phyloP scores from a whole-genome alignment of 2,329 filamentous ascomycete genomes.

The Fusarium foetens region DNA sequence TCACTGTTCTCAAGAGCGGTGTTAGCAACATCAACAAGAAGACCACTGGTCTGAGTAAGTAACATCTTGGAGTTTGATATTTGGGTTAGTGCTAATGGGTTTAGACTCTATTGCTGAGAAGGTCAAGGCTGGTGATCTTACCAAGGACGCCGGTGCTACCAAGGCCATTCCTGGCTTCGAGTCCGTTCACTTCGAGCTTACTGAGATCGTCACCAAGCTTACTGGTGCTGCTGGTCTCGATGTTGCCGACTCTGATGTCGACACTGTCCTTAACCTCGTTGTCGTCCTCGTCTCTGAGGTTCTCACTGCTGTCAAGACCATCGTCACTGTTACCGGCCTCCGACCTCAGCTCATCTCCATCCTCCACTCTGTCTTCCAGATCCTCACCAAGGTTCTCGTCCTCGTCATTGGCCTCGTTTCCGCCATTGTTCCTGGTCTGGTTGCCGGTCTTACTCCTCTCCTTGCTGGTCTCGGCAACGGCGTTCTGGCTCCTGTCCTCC shows the following conservation, averaged over 20 bases:
- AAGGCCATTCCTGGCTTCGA: conserved; percentile 29
- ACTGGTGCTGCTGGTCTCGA: conserved; percentile 34
- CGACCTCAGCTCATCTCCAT: conserved; percentile 39
- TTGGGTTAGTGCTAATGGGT: not conserved
- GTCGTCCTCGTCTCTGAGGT: conserved; percentile 32
- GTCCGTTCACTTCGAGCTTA: conserved; percentile 37
- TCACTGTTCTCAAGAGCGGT: conserved; percentile 9
- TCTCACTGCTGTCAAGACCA: conserved; percentile 38
- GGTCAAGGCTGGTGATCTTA: conserved; percentile 36
- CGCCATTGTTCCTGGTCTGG: conserved; percentile 40
- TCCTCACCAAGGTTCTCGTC: conserved; percentile 41
- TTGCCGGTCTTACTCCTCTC: conserved; percentile 42
- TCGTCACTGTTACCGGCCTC: conserved; percentile 42
- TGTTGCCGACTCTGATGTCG: conserved; percentile 39
- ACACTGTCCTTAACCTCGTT: conserved; percentile 39
- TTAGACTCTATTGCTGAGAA: conserved; percentile 31
- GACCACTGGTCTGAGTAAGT: conserved; percentile 15
- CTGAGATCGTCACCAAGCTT: conserved; percentile 40
- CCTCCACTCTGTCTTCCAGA: conserved; percentile 44
- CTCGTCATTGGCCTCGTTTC: conserved; percentile 40
- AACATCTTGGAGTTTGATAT: not conserved
- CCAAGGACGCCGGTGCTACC: conserved; percentile 35
- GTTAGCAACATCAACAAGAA: conserved; percentile 12
- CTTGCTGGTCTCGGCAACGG: conserved; percentile 41
- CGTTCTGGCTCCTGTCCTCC: conserved; percentile 43